Conservation (phyloP, 208 protist species). For the Leishmania turanica region DNA sequence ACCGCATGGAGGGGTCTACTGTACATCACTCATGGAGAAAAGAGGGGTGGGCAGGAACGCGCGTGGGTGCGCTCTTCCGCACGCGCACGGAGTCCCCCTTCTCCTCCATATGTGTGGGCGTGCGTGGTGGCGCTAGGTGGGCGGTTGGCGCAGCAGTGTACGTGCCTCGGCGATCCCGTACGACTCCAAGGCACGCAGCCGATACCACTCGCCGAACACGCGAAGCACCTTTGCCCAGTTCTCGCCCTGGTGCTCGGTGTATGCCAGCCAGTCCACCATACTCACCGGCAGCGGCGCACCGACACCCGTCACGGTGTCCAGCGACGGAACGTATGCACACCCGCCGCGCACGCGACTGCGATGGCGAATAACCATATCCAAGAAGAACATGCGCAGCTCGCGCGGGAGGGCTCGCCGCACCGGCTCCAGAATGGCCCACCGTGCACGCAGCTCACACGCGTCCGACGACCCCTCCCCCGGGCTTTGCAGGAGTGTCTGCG, state of each 20-base stretch:
- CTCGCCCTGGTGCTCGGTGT: conserved; percentile 32
- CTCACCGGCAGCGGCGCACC: conserved; percentile 13
- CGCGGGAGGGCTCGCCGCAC: conserved; percentile 24
- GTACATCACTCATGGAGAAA: background rate
- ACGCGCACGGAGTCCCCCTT: background rate
- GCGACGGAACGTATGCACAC: conserved; percentile 46
- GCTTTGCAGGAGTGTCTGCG: background rate
- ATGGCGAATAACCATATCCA: conserved; percentile 33
- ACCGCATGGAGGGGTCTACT: background rate
- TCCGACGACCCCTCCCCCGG: background rate
- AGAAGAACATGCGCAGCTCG: conserved; percentile 30
- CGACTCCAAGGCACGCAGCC: conserved; percentile 62
- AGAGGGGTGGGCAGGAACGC: background rate
- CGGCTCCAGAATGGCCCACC: conserved; percentile 13
- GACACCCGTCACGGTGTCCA: background rate
- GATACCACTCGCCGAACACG: conserved; percentile 84
- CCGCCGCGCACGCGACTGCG: conserved; percentile 18
- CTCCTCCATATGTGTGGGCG: background rate
- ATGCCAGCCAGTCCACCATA: conserved; percentile 53
- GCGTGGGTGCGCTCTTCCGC: background rate
- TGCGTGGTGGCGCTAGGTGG: conserved; percentile 3
- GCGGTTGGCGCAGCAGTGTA: conserved; percentile 2
- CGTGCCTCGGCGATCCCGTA: conserved; percentile 9
- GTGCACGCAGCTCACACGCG: conserved; percentile 4
- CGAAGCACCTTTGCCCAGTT: conserved; percentile 52